Conservation (phyloP, 331 rosid genomes). For the Rosa hybrid region DNA sequence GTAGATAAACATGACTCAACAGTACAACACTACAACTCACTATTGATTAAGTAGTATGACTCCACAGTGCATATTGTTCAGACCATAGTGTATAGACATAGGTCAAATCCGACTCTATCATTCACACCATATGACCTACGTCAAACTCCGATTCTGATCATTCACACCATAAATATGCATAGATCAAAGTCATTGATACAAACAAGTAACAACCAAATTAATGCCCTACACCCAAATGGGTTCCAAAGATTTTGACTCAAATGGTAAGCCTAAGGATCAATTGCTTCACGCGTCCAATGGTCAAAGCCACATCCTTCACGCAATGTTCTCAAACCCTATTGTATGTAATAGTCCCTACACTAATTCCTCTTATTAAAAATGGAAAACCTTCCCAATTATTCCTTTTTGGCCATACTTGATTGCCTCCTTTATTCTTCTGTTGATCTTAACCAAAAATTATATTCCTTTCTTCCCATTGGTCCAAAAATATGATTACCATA, state of each 20-base stretch:
- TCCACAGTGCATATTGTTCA: background rate
- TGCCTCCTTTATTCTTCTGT: background rate
- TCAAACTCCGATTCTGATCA: background rate
- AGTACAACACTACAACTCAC: background rate
- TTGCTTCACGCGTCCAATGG: background rate
- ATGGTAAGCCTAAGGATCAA: background rate
- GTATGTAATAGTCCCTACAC: background rate
- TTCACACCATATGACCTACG: background rate
- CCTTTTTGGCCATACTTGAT: background rate
- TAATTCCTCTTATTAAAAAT: background rate
- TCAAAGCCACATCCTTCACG: background rate
- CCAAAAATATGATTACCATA: background rate
- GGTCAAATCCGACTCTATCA: too few relatives aligned
- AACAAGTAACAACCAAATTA: too few relatives aligned
- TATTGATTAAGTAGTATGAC: too few relatives aligned
- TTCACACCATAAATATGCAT: background rate
- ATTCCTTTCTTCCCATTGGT: background rate
- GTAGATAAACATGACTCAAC: background rate
- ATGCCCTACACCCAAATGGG: background rate
- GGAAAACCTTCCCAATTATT: background rate
- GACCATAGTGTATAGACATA: too few relatives aligned
- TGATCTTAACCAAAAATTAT: background rate
- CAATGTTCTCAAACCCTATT: background rate
- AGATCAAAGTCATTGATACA: background rate
- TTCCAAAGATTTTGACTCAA: background rate